phyloP scores from a whole-genome alignment of 2,329 filamentous ascomycete genomes.

The Stagonosporopsis chrysanthemi region DNA sequence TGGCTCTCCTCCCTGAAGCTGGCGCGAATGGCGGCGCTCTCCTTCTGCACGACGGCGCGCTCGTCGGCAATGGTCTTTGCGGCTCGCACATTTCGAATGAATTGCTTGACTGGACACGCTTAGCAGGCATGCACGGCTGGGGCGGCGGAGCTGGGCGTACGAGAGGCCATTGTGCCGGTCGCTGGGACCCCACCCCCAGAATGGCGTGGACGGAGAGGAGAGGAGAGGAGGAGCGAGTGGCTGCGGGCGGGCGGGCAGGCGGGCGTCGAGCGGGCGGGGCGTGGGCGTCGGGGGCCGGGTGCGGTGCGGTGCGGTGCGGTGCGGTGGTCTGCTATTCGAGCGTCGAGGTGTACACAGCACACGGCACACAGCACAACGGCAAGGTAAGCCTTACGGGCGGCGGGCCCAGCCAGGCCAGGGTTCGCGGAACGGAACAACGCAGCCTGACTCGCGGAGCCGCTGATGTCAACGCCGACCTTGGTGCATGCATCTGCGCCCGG shows the following conservation, averaged over 20 bases:
- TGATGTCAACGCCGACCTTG: conserved; percentile 15
- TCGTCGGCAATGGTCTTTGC: conserved; percentile 99
- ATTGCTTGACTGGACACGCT: conserved; percentile 84
- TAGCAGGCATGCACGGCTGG: conserved; percentile 37
- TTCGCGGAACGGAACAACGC: conserved; percentile 14
- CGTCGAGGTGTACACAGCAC: conserved; percentile 11
- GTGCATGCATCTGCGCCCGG: background rate
- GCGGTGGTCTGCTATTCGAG: conserved; percentile 26
- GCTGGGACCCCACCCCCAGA: conserved; percentile 57
- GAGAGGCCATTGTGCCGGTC: conserved; percentile 64
- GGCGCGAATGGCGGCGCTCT: conserved; percentile 95
- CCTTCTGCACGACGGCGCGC: conserved; percentile 96
- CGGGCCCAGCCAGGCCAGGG: conserved; percentile 22
- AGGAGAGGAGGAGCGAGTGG: conserved; percentile 4
- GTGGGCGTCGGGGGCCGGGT: conserved; percentile 1
- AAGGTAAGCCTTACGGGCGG: conserved; percentile 26
- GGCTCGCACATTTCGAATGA: conserved; percentile 98
- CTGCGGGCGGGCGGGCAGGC: conserved; percentile 1
- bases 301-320: conserved; percentile 9
- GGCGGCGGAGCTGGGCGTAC: conserved; percentile 53
- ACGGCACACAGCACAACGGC: background rate
- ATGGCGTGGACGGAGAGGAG: conserved; percentile 19
- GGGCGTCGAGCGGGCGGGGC: conserved; percentile 5
- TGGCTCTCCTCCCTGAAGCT: conserved; percentile 97
- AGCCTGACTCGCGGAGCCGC: conserved; percentile 20